Evolutionary conservation across 164 flowering plant species (phyloP), one percentile per base, ranked within the genome.

Genomic region (Brasenia schreberi): DNA sequence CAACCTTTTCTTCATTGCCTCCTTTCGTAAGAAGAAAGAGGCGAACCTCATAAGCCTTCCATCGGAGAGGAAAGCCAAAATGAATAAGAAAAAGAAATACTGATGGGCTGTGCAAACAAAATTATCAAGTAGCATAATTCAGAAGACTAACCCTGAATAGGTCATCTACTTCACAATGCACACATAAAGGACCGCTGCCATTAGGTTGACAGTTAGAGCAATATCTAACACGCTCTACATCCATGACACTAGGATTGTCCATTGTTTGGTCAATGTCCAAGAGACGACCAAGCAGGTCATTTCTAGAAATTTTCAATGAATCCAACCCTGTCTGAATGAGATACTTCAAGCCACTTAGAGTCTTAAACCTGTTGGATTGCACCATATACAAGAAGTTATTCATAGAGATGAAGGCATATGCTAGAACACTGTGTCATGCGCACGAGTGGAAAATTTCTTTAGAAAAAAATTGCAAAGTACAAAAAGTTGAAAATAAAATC

Each of bases 161-260:
- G 70, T 82, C 88, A 63, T 89, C 91, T 67, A 89, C 65, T 78
- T 90, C 96, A 81, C 98, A 93, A 49, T 80, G 84, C 69, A 87
- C 72, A 77, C 98, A 93, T 18, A 74, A 5, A 62, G 81, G 84
- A 66, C 97, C 98, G 66, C 84, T 83, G 67, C 72, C 77, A 76
- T 80, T 77, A 62, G 69, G 72, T 59, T 86, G 81, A 72, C 98
- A 90, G 52, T 73, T 82, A 53, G 74, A 82, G 68, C 98, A 93
- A 74, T 80, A 68, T 72, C 94, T 81, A 66, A 90, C 87, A 67
- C 88, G 88, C 43, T 71, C 82, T 64, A 90, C 78, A 80, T 93
- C 97, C 69, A 83, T 90, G 18, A 80, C 88, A 64, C 85, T 83
- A 71, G 98, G 98, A 61, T 83, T 81, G 59, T 83, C 92, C 97